A percentile compares a stretch with the other conserved stretches of the same genome.
Conservation (phyloP, 2,329 filamentous ascomycete species). For the Chrysoporthe cubensis region DNA sequence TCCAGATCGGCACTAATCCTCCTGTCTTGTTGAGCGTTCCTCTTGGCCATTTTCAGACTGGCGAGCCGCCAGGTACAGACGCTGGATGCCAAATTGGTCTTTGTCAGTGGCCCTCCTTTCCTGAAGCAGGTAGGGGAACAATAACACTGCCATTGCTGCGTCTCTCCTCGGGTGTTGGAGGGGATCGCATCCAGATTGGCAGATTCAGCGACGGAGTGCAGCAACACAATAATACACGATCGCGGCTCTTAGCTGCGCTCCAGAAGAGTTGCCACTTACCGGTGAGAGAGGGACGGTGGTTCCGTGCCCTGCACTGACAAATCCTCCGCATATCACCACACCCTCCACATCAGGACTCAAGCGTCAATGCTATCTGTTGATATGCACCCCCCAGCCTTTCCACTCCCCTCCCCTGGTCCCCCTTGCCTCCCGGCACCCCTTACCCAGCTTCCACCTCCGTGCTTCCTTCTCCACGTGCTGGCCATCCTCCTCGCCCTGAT, state of each 20-base stretch:
- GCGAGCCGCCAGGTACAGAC: not conserved
- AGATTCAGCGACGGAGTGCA: not conserved
- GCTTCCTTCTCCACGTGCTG: constrained; percentile 7
- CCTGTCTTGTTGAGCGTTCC: not conserved
- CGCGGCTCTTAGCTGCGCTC: too few species aligned
- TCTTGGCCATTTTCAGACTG: not conserved
- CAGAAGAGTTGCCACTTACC: too few species aligned
- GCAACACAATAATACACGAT: not conserved
- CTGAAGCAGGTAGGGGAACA: not conserved
- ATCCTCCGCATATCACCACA: not conserved
- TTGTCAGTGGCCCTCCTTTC: not conserved
- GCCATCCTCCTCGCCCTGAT: constrained; percentile 1
- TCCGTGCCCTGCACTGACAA: not conserved
- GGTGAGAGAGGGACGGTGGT: not conserved
- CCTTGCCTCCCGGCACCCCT: constrained; percentile 11
- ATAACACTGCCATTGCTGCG: not conserved
- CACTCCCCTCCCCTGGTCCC: not conserved
- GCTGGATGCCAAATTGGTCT: not conserved
- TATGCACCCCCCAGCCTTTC: not conserved
- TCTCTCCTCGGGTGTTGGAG: not conserved
- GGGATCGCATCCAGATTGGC: not conserved
- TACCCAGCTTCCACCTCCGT: constrained; percentile 15
- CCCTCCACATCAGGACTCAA: not conserved
- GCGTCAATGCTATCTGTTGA: constrained; percentile 6
- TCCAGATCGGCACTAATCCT: constrained; percentile 5